Evolutionary conservation across 768 basidiomycete genomes (phyloP).

Genomic region (Mycena capillaripes): DNA sequence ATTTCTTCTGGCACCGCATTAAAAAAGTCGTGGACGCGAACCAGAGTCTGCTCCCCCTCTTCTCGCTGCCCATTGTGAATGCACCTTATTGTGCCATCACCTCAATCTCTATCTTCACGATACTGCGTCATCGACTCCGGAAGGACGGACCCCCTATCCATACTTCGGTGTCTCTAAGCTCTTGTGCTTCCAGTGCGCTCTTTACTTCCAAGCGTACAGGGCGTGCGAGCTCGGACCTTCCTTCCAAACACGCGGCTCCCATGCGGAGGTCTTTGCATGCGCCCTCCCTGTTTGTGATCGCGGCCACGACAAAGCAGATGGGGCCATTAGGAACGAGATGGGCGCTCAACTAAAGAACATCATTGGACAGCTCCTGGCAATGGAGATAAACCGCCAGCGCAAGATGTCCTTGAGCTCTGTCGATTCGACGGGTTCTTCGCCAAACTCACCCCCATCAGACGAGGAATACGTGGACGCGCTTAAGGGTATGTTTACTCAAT

Average conservation of each 20-base stretch:
- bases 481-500: too few relatives aligned
- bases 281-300: constrained; percentile 7
- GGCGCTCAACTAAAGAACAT: constrained; percentile 14
- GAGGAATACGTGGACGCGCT: too few relatives aligned
- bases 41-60: constrained; percentile 12
- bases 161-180: constrained; percentile 24
- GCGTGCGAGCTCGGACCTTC: constrained; percentile 20
- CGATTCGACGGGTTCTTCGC: constrained; percentile 18
- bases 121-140: constrained; percentile 9
- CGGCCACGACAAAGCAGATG: constrained; percentile 6
- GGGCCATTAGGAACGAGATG: constrained; percentile 20
- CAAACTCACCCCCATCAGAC: too few relatives aligned
- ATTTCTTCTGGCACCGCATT: constrained; percentile 6
- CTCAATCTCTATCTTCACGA: constrained; percentile 9
- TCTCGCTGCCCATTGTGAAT: constrained; percentile 25
- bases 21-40: constrained; percentile 2
- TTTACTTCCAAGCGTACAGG: constrained; percentile 26
- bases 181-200: constrained; percentile 27
- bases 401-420: neutral
- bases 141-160: constrained; percentile 18
- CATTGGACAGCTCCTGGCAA: constrained; percentile 19
- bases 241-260: constrained; percentile 22
- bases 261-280: constrained; percentile 16
- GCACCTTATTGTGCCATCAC: constrained; percentile 20
- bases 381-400: neutral